Conservation (phyloP, 495 filamentous ascomycete species). For the Penicillium cataractarum region DNA sequence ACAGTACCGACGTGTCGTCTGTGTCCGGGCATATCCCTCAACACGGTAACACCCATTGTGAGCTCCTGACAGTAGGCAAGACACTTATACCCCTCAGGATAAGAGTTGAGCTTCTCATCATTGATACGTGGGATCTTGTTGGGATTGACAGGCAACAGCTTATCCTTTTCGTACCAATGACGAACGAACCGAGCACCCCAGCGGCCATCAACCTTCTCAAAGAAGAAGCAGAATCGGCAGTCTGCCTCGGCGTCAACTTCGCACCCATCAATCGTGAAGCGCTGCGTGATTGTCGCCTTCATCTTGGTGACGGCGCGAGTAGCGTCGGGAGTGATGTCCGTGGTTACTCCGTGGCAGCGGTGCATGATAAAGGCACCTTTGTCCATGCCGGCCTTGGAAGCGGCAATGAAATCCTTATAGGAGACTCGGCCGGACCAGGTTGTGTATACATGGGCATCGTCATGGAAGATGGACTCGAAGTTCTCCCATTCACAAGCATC, state of each 20-base stretch:
- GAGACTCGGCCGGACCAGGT: constrained; percentile 61
- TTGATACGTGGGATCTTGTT: constrained; percentile 51
- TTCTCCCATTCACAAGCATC: constrained; percentile 70
- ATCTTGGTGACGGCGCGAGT: constrained; percentile 68
- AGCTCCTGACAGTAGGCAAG: constrained; percentile 55
- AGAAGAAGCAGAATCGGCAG: constrained; percentile 67
- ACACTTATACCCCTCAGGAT: constrained; percentile 61
- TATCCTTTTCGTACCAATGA: constrained; percentile 73
- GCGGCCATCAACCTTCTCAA: constrained; percentile 45
- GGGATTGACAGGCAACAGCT: constrained; percentile 61
- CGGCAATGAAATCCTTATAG: constrained; percentile 60
- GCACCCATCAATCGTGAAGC: constrained; percentile 52
- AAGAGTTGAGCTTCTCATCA: constrained; percentile 49
- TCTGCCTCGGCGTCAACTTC: constrained; percentile 65
- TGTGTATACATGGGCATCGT: constrained; percentile 63
- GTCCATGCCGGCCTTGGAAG: constrained; percentile 62
- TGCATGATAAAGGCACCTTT: constrained; percentile 71
- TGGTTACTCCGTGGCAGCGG: constrained; percentile 61
- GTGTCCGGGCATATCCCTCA: constrained; percentile 52
- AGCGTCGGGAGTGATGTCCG: constrained; percentile 51
- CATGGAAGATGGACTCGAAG: constrained; percentile 62
- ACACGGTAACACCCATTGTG: constrained; percentile 47
- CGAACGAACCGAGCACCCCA: constrained; percentile 66
- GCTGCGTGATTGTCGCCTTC: constrained; percentile 72
- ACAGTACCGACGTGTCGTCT: constrained; percentile 43